Evolutionary conservation across 495 filamentous ascomycete species (phyloP).

Genomic region (Staphylotrichum longicolle): DNA sequence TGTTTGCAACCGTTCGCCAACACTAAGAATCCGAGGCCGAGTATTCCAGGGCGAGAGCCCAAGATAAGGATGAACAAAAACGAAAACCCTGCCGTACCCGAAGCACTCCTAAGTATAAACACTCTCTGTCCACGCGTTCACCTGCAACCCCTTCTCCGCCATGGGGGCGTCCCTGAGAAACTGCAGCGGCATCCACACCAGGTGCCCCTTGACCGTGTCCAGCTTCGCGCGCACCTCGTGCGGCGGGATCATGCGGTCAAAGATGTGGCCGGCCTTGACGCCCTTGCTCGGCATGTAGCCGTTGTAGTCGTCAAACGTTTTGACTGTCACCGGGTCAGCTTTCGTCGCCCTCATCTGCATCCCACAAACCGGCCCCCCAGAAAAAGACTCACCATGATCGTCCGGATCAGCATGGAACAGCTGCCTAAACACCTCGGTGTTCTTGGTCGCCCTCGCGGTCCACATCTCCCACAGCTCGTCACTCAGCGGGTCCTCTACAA

Average conservation of each 20-base stretch:
- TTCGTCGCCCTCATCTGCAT: background rate
- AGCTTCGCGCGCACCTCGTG: constrained; percentile 71
- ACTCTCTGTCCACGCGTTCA: constrained; percentile 51
- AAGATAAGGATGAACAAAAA: no score
- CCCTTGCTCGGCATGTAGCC: constrained; percentile 65
- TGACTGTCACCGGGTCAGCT: constrained; percentile 49
- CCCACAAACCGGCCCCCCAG: background rate
- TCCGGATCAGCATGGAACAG: constrained; percentile 94
- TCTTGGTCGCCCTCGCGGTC: constrained; percentile 70
- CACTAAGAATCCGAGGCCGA: no score
- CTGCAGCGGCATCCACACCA: constrained; percentile 93
- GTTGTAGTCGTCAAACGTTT: constrained; percentile 87
- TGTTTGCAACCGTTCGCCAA: background rate
- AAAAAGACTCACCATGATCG: constrained; percentile 58
- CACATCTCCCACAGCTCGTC: constrained; percentile 84
- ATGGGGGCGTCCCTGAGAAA: constrained; percentile 82
- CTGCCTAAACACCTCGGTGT: constrained; percentile 80
- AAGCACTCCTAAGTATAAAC: constrained; percentile 39
- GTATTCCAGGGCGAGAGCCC: no score
- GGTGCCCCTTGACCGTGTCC: constrained; percentile 76
- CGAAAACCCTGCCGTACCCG: no score
- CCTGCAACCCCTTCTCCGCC: constrained; percentile 75
- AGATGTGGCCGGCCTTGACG: constrained; percentile 79
- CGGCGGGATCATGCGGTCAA: constrained; percentile 67
- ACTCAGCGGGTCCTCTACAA: constrained; percentile 77